These are phyloP conservation scores for Solanum peruvianum DNA, from an alignment of 257 asterid species.

Conservation along the genomic window DNA sequence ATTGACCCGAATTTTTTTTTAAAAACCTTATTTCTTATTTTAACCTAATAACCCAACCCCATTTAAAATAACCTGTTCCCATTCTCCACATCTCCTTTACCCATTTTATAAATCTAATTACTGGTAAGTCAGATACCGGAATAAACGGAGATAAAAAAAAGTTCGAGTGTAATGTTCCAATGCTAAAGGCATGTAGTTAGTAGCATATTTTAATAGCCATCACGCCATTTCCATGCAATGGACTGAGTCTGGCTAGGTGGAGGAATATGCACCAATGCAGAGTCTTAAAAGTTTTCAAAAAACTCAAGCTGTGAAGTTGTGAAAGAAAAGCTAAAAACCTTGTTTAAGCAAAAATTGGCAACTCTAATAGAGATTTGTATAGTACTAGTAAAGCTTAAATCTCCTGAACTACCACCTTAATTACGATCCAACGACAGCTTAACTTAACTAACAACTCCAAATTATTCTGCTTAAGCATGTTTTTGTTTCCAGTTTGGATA, in stretches of 20 bases:
- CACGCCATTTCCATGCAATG: background rate
- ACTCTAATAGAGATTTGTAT: background rate
- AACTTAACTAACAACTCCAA: background rate
- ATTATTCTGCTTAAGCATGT: background rate
- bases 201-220: background rate
- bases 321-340: background rate
- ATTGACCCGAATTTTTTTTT: too few relatives aligned
- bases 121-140: background rate
- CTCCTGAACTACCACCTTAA: background rate
- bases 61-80: too few relatives aligned
- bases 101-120: background rate
- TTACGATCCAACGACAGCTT: background rate
- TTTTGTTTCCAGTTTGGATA: background rate
- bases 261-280: background rate
- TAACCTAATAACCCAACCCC: too few relatives aligned
- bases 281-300: background rate
- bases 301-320: background rate
- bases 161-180: background rate
- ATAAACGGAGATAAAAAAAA: background rate
- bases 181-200: background rate
- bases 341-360: background rate
- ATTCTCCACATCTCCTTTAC: too few relatives aligned
- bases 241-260: background rate
- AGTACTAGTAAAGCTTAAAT: background rate
- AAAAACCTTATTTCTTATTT: too few relatives aligned